Base-by-base conservation (phyloP, 2,329 filamentous ascomycete genomes). In the Talaromyces pinophilus region DNA sequence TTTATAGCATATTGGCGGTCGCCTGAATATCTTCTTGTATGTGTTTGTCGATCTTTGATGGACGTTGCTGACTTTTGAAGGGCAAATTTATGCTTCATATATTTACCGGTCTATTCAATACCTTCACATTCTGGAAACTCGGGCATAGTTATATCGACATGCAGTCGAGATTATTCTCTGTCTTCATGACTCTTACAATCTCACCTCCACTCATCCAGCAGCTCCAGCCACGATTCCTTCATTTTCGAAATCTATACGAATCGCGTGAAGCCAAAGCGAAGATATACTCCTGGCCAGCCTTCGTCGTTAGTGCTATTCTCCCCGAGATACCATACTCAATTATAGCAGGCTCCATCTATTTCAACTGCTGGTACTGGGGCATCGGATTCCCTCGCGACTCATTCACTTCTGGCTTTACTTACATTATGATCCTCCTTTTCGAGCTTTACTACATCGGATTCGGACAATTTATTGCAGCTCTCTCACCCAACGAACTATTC, bases 141-240 rank as follows among this genome's bases (percentile, higher is more conserved):
- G 84, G 84, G 0, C 81, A 84, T 60, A 81, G 84, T 2, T 80
- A 80, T 1, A 84, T 88, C 67, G 88, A 90, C 71, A 86, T 90
- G 79, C 89, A 91, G 75, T 89, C 87, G 57, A 84, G 89, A 7
- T 83, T 93, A 8, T 93, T 94, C 78, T 88, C 89, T 8, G 83
- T 90, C 64, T 94, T 94, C 77, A 88, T 92, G 84, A 90, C 89
- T 0, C 82, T 93, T 3, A 92, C 88, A 6, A 91, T 95, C 69
- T 85, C 86, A 1, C 90, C 90, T 0, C 89, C 90, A 0, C 80
- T 93, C 0, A 91, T 93, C 66, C 89, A 93, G 71, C 90, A 93
- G 71, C 82, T 93, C 0, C 90, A 93, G 72, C 91, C 91, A 0
- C 85, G 86, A 5, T 93, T 90, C 74, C 80, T 92, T 62, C 81